Base-by-base conservation (phyloP, 2,329 filamentous ascomycete genomes). In the Trichoderma harzianum region DNA sequence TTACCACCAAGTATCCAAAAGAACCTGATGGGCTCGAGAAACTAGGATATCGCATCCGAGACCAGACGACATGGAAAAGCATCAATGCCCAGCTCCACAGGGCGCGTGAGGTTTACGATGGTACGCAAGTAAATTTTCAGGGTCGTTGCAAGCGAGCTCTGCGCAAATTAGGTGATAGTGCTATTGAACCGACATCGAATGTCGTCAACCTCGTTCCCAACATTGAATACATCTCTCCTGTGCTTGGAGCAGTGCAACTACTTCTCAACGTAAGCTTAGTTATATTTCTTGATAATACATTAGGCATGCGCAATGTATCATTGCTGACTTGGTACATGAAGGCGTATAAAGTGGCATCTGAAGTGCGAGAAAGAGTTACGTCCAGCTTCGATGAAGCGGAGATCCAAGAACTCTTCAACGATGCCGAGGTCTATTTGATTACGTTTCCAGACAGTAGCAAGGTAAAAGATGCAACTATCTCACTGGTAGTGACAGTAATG, bases 81-180 rank as follows among this genome's bases (percentile, higher is more conserved):
- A 53, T 70, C 26, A 62, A 70, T 18, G 43, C 34, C 18, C 68
- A 70, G 43, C 68, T 70, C 18, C 68, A 70, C 16, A 70, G 34
- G 18, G 68, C 68, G 3, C 68, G 68, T 12, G 43, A 70, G 18
- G 60, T 39, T 3, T 70, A 70, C 21, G 68, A 70, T 26, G 68
- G 68, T 43, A 39, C 68, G 3, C 61, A 63, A 30, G 32, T 63
- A 39, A 47, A 60, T 18, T 70, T 70, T 5, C 60, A 43, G 8
- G 68, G 68, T 16, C 43, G 47, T 30, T 61, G 58, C 26, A 70
- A 70, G 68, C 43, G 60, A 26, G 60, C 47, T 3, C 21, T 70
- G 16, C 58, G 68, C 58, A 53, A 63, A n/a, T 8, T 63, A 2
- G 60, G 58, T 39, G 58, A 63, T 8, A 63, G 61, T 32, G 26